Conservation (phyloP, 1,284 basidiomycete species). For the Ustanciosporium gigantosporum region DNA sequence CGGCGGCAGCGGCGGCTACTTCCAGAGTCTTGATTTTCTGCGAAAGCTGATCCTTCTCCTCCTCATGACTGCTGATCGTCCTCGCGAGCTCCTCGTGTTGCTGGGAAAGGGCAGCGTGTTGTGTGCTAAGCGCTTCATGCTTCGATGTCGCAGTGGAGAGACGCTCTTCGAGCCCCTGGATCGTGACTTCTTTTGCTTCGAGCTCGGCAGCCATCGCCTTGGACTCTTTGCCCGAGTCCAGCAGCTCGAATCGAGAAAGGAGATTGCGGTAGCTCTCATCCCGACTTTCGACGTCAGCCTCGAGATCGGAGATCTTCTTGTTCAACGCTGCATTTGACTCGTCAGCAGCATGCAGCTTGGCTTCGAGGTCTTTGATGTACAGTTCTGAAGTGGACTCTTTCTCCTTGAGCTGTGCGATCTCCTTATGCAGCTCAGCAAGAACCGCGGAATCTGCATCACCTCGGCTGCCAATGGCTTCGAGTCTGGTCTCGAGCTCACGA, state of each 20-base stretch:
- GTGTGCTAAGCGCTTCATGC: constrained; percentile 16
- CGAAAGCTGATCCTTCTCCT: constrained; percentile 27
- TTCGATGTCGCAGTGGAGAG: constrained; percentile 16
- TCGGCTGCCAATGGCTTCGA: constrained; percentile 79
- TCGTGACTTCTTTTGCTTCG: constrained; percentile 75
- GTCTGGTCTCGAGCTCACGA: constrained; percentile 84
- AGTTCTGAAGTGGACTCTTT: constrained; percentile 72
- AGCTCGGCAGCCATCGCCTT: constrained; percentile 69
- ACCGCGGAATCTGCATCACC: constrained; percentile 75
- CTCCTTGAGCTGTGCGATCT: constrained; percentile 78
- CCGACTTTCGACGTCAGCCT: constrained; percentile 74
- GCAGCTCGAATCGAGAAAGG: constrained; percentile 71
- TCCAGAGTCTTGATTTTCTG: constrained; percentile 28
- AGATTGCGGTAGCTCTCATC: constrained; percentile 72
- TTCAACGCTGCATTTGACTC: constrained; percentile 73
- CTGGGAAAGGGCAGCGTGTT: constrained; percentile 13
- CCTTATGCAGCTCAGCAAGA: constrained; percentile 78
- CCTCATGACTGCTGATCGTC: constrained; percentile 8
- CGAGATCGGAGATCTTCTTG: constrained; percentile 75
- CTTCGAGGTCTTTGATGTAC: constrained; percentile 89
- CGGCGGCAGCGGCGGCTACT: constrained; percentile 17
- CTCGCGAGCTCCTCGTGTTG: constrained; percentile 16
- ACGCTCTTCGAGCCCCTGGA: constrained; percentile 73
- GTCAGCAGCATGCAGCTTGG: constrained; percentile 76
- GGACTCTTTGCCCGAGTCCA: constrained; percentile 65